Evolutionary conservation across 345 rosid genomes (phyloP).

Genomic region (Punica granatum): DNA sequence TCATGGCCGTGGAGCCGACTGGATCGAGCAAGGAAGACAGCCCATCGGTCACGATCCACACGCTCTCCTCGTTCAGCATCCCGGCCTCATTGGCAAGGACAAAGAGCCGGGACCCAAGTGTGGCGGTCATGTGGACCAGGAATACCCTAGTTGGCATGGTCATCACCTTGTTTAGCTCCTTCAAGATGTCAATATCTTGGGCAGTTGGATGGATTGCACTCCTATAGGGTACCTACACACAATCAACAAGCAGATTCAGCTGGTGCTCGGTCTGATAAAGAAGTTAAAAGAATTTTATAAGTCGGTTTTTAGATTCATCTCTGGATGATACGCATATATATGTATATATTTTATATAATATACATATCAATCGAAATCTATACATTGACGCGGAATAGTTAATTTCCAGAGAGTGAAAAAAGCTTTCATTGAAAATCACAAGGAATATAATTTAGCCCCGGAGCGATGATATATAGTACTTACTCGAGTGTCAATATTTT

Average conservation of each 20-base stretch:
- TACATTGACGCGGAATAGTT: no score
- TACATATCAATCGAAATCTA: neutral
- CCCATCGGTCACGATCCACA: conserved; percentile 31
- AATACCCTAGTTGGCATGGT: conserved; percentile 30
- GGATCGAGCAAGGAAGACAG: conserved; percentile 7
- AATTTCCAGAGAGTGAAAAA: no score
- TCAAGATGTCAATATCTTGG: conserved; percentile 7
- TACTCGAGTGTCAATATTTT: conserved; percentile 13
- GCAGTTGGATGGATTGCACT: conserved; percentile 19
- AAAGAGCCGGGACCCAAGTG: conserved; percentile 25
- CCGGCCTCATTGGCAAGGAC: conserved; percentile 13
- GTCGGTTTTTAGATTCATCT: no score
- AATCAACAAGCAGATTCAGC: neutral
- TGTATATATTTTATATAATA: neutral
- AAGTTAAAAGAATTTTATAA: no score
- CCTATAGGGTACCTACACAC: conserved; percentile 9
- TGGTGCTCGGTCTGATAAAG: no score
- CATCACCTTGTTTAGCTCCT: conserved; percentile 22
- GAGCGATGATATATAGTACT: neutral
- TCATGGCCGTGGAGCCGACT: neutral
- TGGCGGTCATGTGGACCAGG: conserved; percentile 26
- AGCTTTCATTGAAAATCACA: no score
- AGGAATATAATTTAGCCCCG: no score
- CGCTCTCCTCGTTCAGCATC: conserved; percentile 28
- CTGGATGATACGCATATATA: no score